Base-by-base conservation (phyloP, 1,139 yeast species). In the Ashbya aceris region DNA sequence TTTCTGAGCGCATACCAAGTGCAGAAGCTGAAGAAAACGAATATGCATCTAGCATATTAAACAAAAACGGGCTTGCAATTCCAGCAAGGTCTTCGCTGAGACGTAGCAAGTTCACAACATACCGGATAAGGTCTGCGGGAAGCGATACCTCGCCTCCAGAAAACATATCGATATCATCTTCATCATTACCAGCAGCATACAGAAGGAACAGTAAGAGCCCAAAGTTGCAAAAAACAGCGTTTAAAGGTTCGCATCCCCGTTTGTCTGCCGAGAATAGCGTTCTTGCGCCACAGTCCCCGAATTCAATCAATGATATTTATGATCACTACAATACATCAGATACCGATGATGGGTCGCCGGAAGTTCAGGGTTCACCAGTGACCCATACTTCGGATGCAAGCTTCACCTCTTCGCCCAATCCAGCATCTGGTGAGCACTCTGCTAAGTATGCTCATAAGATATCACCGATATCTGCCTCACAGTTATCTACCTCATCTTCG, bases 11-110 rank as follows among this genome's bases (percentile, higher is more conserved):
- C 23, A 7, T 33, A 26, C 11, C 40, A 26, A 29, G 28, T 8
- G 35, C 27, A n/a, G 37, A 34, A 23, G 26, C 20, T 3, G 11
- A 23, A 33, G 36, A 41, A 2, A 35, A 33, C 10, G 55, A 53
- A 33, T 54, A 46, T 43, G 55, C 60, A 3, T 56, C 62, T 4
- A 53, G 49, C 30, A 53, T 53, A 49, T 43, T 55, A 5, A 51
- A 49, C 43, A 53, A 53, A 40, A 53, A 54, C 38, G 59, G 59
- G 1, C 40, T 57, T 4, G 45, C 51, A 7, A 51, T 56, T n/a
- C 60, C 61, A 7, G 50, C 49, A 13, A 52, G 63, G 37, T 60
- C 62, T 6, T 55, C 61, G 0, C 42, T 61, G 38, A 56, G 62
- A 39, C 52, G 65, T 41, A 53, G 59, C 37, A 58, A 54, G 41